Evolutionary conservation across 495 filamentous ascomycete species (phyloP).

Genomic region (Penicillium arizonense): DNA sequence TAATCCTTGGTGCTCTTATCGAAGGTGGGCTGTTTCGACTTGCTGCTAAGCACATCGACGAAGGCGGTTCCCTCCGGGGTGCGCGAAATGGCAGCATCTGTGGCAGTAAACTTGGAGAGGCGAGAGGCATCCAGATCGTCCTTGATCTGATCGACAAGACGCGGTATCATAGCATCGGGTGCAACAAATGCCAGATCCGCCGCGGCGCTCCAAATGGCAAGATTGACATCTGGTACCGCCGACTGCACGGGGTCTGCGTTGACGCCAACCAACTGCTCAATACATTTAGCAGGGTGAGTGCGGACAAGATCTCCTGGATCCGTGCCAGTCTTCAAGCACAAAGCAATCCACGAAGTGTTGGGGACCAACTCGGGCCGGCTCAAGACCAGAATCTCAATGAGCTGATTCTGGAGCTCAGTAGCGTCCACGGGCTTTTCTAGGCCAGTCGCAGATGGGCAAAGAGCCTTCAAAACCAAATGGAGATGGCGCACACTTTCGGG

Average conservation of each 20-base stretch:
- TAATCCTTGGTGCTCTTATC: slow-evolving; percentile 90
- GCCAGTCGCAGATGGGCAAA: slow-evolving; percentile 56
- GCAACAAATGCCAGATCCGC: slow-evolving; percentile 93
- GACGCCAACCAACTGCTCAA: slow-evolving; percentile 42
- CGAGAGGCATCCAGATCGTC: slow-evolving; percentile 65
- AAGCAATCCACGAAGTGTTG: slow-evolving; percentile 78
- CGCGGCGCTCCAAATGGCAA: slow-evolving; percentile 74
- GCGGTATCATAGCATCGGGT: slow-evolving; percentile 74
- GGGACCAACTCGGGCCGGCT: slow-evolving; percentile 75
- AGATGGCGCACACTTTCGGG: slow-evolving; percentile 48
- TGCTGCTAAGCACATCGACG: slow-evolving; percentile 84
- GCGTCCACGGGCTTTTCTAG: slow-evolving; percentile 32
- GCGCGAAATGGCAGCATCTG: slow-evolving; percentile 86
- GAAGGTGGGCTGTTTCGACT: slow-evolving; percentile 60
- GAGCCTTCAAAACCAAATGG: slow-evolving; percentile 67
- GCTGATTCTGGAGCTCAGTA: slow-evolving; percentile 54
- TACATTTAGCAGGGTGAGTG: slow-evolving; percentile 46
- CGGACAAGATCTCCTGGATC: slow-evolving; percentile 79
- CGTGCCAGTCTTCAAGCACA: slow-evolving; percentile 71
- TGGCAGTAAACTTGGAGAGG: slow-evolving; percentile 69
- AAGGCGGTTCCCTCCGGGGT: slow-evolving; percentile 85
- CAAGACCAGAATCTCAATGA: slow-evolving; percentile 75
- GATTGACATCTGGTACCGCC: slow-evolving; percentile 46
- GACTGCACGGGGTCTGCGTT: slow-evolving; percentile 42
- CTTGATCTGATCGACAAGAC: slow-evolving; percentile 69